These are phyloP conservation scores for Penicillium sp. DNA, from an alignment of 2,329 filamentous ascomycete genomes.

Conservation along the genomic window DNA sequence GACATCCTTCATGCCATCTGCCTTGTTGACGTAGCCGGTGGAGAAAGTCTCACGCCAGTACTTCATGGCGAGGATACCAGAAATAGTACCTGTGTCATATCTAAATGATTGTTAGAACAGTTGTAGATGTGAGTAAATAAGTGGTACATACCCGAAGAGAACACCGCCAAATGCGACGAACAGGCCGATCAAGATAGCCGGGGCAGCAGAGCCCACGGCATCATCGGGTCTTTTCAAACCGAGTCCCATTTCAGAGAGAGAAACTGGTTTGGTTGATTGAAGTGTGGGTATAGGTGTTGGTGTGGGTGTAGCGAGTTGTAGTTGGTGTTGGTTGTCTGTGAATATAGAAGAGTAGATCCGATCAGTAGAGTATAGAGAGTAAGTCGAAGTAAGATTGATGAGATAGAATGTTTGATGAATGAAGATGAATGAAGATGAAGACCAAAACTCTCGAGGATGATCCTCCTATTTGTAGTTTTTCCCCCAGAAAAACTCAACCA, in stretches of 20 bases:
- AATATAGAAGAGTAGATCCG: background rate
- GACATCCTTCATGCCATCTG: constrained; percentile 46
- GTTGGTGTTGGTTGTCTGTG: background rate
- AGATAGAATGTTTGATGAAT: background rate
- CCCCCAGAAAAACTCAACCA: constrained; percentile 4
- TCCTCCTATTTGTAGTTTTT: constrained; percentile 8
- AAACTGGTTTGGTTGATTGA: background rate
- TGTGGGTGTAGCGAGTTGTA: background rate
- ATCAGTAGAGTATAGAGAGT: background rate
- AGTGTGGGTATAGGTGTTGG: background rate
- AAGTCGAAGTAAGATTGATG: background rate
- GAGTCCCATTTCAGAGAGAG: constrained; percentile 40
- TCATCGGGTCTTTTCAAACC: constrained; percentile 48
- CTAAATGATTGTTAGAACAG: constrained; percentile 12
- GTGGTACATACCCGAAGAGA: constrained; percentile 53
- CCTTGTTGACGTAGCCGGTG: constrained; percentile 36
- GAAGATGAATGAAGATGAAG: background rate
- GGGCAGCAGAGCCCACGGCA: constrained; percentile 48
- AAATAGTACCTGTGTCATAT: constrained; percentile 59
- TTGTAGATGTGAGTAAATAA: background rate
- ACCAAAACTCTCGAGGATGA: background rate
- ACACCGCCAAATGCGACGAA: constrained; percentile 62
- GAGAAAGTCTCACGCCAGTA: constrained; percentile 43
- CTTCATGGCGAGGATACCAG: constrained; percentile 53
- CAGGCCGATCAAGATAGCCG: constrained; percentile 56